Conservation (phyloP, 352 stramenopile species). For the Pythium aristosporum region DNA sequence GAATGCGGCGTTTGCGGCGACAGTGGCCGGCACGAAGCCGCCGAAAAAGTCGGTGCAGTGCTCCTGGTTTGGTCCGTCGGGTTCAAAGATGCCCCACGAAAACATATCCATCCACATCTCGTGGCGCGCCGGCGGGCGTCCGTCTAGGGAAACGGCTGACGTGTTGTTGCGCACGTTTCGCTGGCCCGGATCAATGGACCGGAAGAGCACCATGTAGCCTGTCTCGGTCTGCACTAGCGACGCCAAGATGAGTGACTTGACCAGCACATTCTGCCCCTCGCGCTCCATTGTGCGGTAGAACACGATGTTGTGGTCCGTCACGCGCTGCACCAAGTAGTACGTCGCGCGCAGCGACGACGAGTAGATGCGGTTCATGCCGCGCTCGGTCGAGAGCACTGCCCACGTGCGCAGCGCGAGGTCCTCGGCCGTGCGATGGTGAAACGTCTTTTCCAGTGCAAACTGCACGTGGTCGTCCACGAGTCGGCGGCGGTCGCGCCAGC, state of each 20-base stretch:
- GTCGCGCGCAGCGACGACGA: constrained; percentile 46
- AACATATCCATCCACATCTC: constrained; percentile 62
- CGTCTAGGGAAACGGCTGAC: not conserved
- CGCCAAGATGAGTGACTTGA: constrained; percentile 55
- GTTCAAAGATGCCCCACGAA: constrained; percentile 65
- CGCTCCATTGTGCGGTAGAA: constrained; percentile 68
- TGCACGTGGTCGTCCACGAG: constrained; percentile 52
- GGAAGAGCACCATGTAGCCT: constrained; percentile 63
- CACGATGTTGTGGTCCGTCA: constrained; percentile 56
- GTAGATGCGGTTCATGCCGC: constrained; percentile 60
- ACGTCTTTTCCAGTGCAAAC: constrained; percentile 69
- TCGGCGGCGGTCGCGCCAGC: constrained; percentile 54
- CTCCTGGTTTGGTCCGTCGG: constrained; percentile 29
- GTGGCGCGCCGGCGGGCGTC: not conserved
- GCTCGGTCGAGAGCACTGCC: constrained; percentile 55
- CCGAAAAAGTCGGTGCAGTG: constrained; percentile 66
- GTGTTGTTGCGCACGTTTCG: constrained; percentile 20
- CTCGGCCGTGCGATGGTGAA: constrained; percentile 35
- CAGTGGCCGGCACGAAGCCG: constrained; percentile 46
- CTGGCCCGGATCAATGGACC: constrained; percentile 46
- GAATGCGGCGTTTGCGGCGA: constrained; percentile 51
- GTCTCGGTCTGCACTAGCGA: constrained; percentile 54
- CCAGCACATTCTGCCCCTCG: constrained; percentile 35
- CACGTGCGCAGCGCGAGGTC: constrained; percentile 51
- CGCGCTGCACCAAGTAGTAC: constrained; percentile 54